A percentile compares a stretch with the other conserved stretches of the same genome.
phyloP scores from a whole-genome alignment of 495 filamentous ascomycete genomes.

The Aspergillus mulundensis region DNA sequence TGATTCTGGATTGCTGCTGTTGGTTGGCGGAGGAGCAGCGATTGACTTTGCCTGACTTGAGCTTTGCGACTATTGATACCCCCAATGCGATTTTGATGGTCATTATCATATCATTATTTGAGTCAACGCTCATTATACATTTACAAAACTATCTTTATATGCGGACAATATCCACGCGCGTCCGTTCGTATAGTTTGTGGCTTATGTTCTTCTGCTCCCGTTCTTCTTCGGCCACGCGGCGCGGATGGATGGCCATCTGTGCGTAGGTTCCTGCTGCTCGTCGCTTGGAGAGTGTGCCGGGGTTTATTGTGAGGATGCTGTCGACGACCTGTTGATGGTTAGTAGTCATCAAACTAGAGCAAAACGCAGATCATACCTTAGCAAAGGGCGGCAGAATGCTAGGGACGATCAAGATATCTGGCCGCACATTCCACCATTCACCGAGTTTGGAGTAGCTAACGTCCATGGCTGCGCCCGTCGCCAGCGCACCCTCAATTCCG shows the following conservation, averaged over 20 bases:
- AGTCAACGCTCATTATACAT: constrained; percentile 20
- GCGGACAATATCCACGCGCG: constrained; percentile 78
- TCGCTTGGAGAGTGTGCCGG: constrained; percentile 78
- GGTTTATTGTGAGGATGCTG: constrained; percentile 81
- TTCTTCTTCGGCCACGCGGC: constrained; percentile 55
- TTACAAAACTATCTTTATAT: constrained; percentile 47
- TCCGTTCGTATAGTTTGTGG: constrained; percentile 75
- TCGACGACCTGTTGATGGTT: constrained; percentile 63
- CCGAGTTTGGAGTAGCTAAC: constrained; percentile 82
- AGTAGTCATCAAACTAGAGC: background rate
- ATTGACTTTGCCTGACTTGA: background rate
- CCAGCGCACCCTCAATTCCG: constrained; percentile 49
- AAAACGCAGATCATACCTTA: constrained; percentile 55
- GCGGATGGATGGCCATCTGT: constrained; percentile 66
- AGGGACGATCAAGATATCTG: constrained; percentile 81
- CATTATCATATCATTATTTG: constrained; percentile 16
- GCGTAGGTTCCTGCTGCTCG: constrained; percentile 77
- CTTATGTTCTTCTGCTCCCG: constrained; percentile 52
- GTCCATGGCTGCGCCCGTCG: constrained; percentile 74
- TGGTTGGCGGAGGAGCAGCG: background rate
- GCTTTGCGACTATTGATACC: constrained; percentile 5
- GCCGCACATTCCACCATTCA: constrained; percentile 78
- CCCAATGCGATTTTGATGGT: constrained; percentile 1
- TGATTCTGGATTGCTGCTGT: no score
- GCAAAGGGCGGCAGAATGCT: constrained; percentile 81